Evolutionary conservation across 2,329 filamentous ascomycete genomes (phyloP).

Genomic region (Monosporascus sp.): DNA sequence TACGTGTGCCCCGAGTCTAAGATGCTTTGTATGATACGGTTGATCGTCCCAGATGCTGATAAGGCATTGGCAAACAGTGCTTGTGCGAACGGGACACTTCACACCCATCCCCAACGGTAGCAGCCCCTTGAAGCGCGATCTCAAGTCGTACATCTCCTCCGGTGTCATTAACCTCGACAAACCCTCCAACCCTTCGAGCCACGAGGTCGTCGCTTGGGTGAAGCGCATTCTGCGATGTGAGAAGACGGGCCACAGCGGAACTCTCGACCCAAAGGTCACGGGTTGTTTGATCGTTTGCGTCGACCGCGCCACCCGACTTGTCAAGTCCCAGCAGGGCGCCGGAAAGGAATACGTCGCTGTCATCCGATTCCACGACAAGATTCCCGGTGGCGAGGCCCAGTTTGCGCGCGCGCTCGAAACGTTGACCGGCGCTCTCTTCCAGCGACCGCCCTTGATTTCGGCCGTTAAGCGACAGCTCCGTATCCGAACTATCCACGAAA

Average conservation of each 20-base stretch:
- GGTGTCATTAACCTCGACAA: conserved; percentile 99
- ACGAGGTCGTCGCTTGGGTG: conserved; percentile 99
- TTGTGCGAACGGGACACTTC: conserved; percentile 92
- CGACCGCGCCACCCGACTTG: conserved; percentile 92
- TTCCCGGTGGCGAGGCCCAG: conserved; percentile 88
- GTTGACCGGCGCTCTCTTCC: conserved; percentile 93
- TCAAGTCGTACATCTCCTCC: conserved; percentile 95
- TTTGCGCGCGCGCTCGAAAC: conserved; percentile 93
- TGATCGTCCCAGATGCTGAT: conserved; percentile 17
- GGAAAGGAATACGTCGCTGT: conserved; percentile 99
- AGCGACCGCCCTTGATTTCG: conserved; percentile 93
- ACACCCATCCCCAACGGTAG: conserved; percentile 93
- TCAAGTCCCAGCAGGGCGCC: conserved; percentile 97
- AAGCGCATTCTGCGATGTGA: conserved; percentile 96
- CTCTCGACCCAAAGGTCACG: conserved; percentile 96
- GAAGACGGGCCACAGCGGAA: conserved; percentile 97
- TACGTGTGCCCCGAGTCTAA: conserved; percentile 43
- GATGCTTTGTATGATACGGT: background rate
- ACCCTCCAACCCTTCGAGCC: conserved; percentile 93
- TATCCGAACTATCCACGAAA: conserved; percentile 97
- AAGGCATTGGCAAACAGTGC: conserved; percentile 49
- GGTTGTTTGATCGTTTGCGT: conserved; percentile 79
- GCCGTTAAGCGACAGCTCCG: conserved; percentile 98
- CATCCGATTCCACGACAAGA: conserved; percentile 89
- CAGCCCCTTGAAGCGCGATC: conserved; percentile 84